Base-by-base conservation (phyloP, 495 filamentous ascomycete genomes). In the Aspergillus taichungensis region DNA sequence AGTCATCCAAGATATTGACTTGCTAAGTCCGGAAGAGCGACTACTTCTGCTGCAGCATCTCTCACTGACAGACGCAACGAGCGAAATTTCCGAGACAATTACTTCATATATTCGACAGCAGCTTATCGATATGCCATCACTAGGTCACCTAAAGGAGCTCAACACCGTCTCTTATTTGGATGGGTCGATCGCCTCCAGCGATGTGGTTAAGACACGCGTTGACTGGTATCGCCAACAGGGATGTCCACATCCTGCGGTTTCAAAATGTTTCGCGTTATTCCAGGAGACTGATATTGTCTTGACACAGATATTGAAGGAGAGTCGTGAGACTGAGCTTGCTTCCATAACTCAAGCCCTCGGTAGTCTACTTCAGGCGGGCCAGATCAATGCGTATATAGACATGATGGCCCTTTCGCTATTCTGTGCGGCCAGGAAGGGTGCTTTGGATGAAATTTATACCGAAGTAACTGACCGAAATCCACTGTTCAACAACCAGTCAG, bases 391-490 rank as follows among this genome's bases (percentile, higher is more conserved):
- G 6, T 58, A 68, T 34, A 60, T 60, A 0, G 78, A 82, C 45
- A 71, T 80, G 37, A 50, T 79, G 35, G 64, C 70, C 0, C 63
- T 82, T 13, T 63, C 73, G 3, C 43, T 81, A 30, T 80, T 82
- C 47, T 79, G 73, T 42, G 70, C 77, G 6, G 71, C 73, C 8
- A 60, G 76, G 28, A 78, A 75, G 41, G 61, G 63, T 18, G 77
- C 76, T 3, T 66, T 80, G 36, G 75, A 80, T 48, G 78, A 82
- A 47, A 76, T 79, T 6, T 82, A 79, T 48, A 56, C 72, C 9
- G 78, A 80, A 50, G 72, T 80, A 0, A 72, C 71, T 6, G 78
- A 82, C 51, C 69, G 78, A 6, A 80, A 80, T 47, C 76, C 77
- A 2, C 56, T 79, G 6, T 76, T 76, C 52, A 79, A 79, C 55